Percentiles rank a stretch among this genome's conserved stretches.
phyloP scores from a whole-genome alignment of 495 filamentous ascomycete species.

The Neurospora discreta region DNA sequence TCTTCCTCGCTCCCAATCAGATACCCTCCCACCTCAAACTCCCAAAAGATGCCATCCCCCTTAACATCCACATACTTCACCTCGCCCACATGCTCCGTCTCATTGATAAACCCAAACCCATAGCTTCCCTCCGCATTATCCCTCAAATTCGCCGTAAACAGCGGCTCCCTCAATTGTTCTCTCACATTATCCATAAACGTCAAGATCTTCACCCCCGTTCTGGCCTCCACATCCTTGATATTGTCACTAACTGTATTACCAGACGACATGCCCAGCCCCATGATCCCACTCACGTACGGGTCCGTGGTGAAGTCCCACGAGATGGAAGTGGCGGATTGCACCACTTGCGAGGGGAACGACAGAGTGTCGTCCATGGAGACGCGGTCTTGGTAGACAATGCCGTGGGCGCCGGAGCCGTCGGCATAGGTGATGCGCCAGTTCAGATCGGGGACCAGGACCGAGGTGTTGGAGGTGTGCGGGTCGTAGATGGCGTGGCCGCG shows the following conservation, averaged over 20 bases:
- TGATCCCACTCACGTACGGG: slow-evolving; percentile 50
- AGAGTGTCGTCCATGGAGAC: slow-evolving; percentile 50
- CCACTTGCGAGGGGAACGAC: slow-evolving; percentile 47
- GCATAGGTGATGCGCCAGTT: slow-evolving; percentile 61
- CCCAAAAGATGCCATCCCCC: slow-evolving; percentile 23
- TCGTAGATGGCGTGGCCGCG: slow-evolving; percentile 47
- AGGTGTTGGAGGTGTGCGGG: slow-evolving; percentile 29
- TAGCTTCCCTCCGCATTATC: slow-evolving; percentile 46
- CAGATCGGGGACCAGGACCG: slow-evolving; percentile 37
- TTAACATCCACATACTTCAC: slow-evolving; percentile 19
- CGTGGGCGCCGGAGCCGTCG: slow-evolving; percentile 50
- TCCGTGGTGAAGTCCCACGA: slow-evolving; percentile 47
- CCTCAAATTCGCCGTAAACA: slow-evolving; percentile 56
- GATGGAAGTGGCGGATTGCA: slow-evolving; percentile 53
- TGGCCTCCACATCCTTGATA: not conserved
- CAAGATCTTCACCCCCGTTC: slow-evolving; percentile 36
- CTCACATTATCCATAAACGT: slow-evolving; percentile 63
- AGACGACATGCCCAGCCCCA: slow-evolving; percentile 59
- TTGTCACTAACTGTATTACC: slow-evolving; percentile 46
- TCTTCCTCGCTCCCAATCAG: not conserved
- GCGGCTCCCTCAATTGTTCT: slow-evolving; percentile 36
- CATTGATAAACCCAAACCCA: slow-evolving; percentile 59
- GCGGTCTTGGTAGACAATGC: slow-evolving; percentile 54
- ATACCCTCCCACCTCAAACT: slow-evolving; percentile 1
- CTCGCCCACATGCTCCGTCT: slow-evolving; percentile 43